Evolutionary conservation across 805 yeast species (phyloP), one percentile per base, ranked within the genome.

Genomic region (Candida anglica): DNA sequence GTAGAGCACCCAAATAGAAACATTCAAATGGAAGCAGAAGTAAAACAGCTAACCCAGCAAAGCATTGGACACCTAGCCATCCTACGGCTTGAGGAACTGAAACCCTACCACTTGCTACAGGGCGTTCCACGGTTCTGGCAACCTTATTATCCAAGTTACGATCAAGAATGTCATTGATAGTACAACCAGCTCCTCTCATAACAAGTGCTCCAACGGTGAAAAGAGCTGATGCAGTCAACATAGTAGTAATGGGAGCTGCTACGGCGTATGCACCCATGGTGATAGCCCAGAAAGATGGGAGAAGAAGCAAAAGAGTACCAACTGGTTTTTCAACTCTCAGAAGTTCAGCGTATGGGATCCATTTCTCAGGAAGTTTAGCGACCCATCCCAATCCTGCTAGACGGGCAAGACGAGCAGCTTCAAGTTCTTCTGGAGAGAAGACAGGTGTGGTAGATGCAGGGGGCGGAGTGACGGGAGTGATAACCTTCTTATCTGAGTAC

Each of bases 101-200:
- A 14, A 93, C 88, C 42, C 89, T 68, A 0, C 95, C 91, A 22
- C 95, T 77, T 0, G 99, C 89, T 31, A 93, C 71, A n/a, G 99
- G 99, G 50, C 99, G 69, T 50, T 81, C 86, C 32, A 80, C 75
- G 3, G 98, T 91, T 43, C 99, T 73, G 6, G 83, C 82, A 3
- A 93, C 98, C 56, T 87, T 75, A 42, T 73, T 70, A 51, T 93
- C 99, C 31, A 89, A 66, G 39, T 91, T 71, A 34, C 87, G 67
- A 54, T 93, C 99, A 53, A 81, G 67, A 28, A 91, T 67, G 58
- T 93, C 99, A 55, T 93, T 93, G 36, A 93, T 81, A 0, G 96
- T 89, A 56, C 99, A 93, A 0, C 98, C 99, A 2, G 96, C 97
- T 18, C 98, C 96, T 57, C 99, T 75, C 95, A 94, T 93, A 13